Percentiles rank a stretch among this genome's conserved stretches.
These are phyloP conservation scores for Chamaecrista fasciculata DNA, from an alignment of 306 rosid species.

Conservation along the genomic window DNA sequence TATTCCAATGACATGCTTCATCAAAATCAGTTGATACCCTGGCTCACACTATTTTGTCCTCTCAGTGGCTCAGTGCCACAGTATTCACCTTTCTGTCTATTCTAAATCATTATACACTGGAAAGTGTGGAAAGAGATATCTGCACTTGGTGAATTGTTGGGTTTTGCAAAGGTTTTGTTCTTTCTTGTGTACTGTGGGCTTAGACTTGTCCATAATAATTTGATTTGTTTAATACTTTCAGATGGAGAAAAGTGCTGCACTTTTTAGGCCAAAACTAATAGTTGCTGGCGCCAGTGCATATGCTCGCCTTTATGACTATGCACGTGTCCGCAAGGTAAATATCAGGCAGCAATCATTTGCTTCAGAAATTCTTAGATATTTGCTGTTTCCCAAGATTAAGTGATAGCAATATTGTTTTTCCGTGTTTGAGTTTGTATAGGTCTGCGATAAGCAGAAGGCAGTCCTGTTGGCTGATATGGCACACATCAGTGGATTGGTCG, in stretches of 20 bases:
- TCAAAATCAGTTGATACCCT: conserved; percentile 16
- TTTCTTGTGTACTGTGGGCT: conserved; percentile 14
- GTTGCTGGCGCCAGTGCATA: conserved; percentile 99
- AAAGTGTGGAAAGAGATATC: not conserved
- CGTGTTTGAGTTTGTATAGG: conserved; percentile 43
- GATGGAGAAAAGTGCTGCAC: conserved; percentile 94
- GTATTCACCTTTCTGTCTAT: conserved; percentile 27
- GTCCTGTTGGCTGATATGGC: conserved; percentile 97
- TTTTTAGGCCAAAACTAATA: conserved; percentile 91
- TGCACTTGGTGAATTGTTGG: not conserved
- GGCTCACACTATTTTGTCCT: conserved; percentile 5
- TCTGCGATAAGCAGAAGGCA: conserved; percentile 92
- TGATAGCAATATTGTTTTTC: conserved; percentile 16
- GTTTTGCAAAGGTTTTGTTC: not conserved
- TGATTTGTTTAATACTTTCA: conserved; percentile 37
- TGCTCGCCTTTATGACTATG: conserved; percentile 95
- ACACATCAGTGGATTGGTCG: conserved; percentile 96
- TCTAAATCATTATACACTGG: conserved; percentile 1
- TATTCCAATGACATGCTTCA: conserved; percentile 1
- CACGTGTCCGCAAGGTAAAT: conserved; percentile 83
- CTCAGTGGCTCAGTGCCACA: conserved; percentile 8
- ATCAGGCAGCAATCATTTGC: conserved; percentile 7
- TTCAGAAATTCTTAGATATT: not conserved
- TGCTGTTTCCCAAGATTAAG: conserved; percentile 10
- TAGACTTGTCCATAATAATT: conserved; percentile 6